Percentiles rank a stretch among this genome's conserved stretches.
Evolutionary conservation across 2,329 filamentous ascomycete genomes (phyloP).

Genomic region (Bipolaris zeicola): DNA sequence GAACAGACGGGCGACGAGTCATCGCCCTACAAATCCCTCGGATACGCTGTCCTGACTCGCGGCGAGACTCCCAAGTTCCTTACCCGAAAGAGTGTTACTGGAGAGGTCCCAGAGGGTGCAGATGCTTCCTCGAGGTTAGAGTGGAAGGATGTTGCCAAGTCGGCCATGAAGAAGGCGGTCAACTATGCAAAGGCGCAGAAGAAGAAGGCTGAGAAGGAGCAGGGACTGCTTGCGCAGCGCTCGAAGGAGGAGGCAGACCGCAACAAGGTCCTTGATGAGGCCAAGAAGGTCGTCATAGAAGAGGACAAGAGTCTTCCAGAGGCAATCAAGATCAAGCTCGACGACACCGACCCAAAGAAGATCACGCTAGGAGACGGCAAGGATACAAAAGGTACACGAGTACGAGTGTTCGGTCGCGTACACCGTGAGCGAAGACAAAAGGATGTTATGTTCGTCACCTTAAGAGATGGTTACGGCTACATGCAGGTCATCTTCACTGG

Average conservation of each 20-base stretch:
- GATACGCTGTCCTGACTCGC: constrained; percentile 76
- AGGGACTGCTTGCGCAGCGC: constrained; percentile 72
- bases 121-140: constrained; percentile 68
- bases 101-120: constrained; percentile 49
- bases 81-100: constrained; percentile 61
- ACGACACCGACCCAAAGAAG: constrained; percentile 66
- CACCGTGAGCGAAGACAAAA: constrained; percentile 83
- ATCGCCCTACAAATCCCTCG: constrained; percentile 80
- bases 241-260: constrained; percentile 75
- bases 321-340: constrained; percentile 76
- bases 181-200: constrained; percentile 75
- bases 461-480: constrained; percentile 81
- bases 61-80: constrained; percentile 68
- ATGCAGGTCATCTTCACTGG: constrained; percentile 85
- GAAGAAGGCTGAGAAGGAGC: constrained; percentile 83
- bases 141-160: constrained; percentile 85
- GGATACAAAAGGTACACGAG: constrained; percentile 69
- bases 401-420: constrained; percentile 81
- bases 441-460: constrained; percentile 83
- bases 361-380: constrained; percentile 60
- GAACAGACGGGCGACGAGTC: constrained; percentile 70
- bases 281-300: constrained; percentile 74
- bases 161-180: constrained; percentile 82
- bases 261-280: constrained; percentile 75
- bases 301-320: constrained; percentile 76